phyloP scores from a whole-genome alignment of 345 rosid genomes.

The Angophora floribunda region DNA sequence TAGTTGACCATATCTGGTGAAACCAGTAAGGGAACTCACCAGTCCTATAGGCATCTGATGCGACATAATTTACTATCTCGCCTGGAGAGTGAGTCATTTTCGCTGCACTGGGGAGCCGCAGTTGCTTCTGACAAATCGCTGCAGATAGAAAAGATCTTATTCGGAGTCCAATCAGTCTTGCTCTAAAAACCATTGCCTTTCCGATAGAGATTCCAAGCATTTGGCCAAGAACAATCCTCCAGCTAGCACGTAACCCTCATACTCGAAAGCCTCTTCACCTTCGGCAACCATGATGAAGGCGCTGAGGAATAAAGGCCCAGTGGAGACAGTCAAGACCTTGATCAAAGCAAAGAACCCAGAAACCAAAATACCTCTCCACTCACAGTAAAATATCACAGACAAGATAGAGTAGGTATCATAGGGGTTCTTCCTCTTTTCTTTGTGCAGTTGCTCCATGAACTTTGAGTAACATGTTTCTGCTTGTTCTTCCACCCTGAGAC shows the following conservation, averaged over 20 bases:
- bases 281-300: conserved; percentile 32
- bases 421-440: conserved; percentile 10
- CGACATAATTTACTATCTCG: conserved; percentile 29
- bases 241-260: conserved; percentile 26
- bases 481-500: conserved; percentile 13
- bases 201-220: conserved; percentile 35
- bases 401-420: conserved; percentile 9
- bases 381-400: conserved; percentile 13
- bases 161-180: conserved; percentile 29
- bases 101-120: conserved; percentile 20
- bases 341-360: conserved; percentile 37
- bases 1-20: conserved; percentile 40
- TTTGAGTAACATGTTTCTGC: conserved; percentile 31
- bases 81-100: conserved; percentile 23
- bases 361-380: conserved; percentile 21
- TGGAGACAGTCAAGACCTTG: conserved; percentile 26
- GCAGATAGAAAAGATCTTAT: conserved; percentile 37
- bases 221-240: conserved; percentile 21
- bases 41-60: conserved; percentile 27
- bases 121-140: conserved; percentile 35
- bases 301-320: conserved; percentile 35
- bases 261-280: conserved; percentile 10
- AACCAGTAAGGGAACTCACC: conserved; percentile 42
- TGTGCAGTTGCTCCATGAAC: conserved; percentile 8
- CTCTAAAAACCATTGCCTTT: conserved; percentile 36